Evolutionary conservation across 2,329 filamentous ascomycete genomes (phyloP).

Genomic region (Macrophomina tecta): DNA sequence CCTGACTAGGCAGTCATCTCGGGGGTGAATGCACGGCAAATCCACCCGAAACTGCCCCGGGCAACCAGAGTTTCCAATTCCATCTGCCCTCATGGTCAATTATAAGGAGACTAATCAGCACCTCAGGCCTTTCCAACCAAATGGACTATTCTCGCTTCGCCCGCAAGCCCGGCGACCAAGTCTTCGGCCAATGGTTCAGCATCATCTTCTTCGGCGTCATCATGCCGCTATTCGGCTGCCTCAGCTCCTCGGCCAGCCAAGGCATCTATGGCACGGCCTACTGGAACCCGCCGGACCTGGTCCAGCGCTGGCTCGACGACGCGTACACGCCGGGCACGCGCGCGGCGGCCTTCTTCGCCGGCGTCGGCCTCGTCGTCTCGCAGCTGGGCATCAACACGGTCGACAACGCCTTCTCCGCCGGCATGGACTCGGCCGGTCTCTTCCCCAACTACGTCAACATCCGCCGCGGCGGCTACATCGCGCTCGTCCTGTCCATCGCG

Average conservation of each 20-base stretch:
- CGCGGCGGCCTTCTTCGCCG: slow-evolving; percentile 55
- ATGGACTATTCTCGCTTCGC: slow-evolving; percentile 53
- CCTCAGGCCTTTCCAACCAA: slow-evolving; percentile 8
- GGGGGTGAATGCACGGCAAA: no score
- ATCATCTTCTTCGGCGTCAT: slow-evolving; percentile 49
- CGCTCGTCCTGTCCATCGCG: slow-evolving; percentile 51
- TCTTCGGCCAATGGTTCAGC: slow-evolving; percentile 50
- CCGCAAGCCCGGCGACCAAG: slow-evolving; percentile 46
- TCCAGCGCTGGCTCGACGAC: slow-evolving; percentile 32
- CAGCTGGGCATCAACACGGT: slow-evolving; percentile 54
- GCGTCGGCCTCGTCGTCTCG: slow-evolving; percentile 51
- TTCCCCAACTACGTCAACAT: slow-evolving; percentile 63
- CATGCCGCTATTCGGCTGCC: slow-evolving; percentile 47
- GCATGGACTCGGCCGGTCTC: slow-evolving; percentile 62
- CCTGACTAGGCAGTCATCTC: no score
- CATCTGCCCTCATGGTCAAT: no score
- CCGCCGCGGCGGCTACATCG: slow-evolving; percentile 59
- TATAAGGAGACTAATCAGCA: no score
- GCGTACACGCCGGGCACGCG: slow-evolving; percentile 43
- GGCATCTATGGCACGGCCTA: slow-evolving; percentile 44
- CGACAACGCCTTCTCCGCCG: slow-evolving; percentile 57
- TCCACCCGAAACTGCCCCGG: no score
- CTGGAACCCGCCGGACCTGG: slow-evolving; percentile 40
- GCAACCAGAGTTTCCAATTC: no score
- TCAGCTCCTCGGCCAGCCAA: slow-evolving; percentile 42